Evolutionary conservation across 345 rosid species (phyloP), one percentile per base, ranked within the genome.

Genomic region (Ceriops zippeliana): DNA sequence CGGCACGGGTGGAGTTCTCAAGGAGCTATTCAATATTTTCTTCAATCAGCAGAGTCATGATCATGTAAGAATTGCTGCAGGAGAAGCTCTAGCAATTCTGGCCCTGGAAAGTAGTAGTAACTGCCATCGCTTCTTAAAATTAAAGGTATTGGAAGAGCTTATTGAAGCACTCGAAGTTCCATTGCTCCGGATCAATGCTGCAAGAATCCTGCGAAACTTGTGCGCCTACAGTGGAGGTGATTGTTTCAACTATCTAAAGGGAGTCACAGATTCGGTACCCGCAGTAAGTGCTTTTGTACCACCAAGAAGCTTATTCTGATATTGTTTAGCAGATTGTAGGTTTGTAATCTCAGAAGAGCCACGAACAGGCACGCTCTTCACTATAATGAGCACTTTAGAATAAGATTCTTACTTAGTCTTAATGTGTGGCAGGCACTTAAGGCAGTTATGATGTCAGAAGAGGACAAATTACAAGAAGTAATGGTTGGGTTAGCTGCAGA

Each of bases 51-150:
- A 74, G 49, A 58, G 31, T 65, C 87, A 71, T 58, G 79, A 76
- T 53, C 76, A 71, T 62, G 96, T 82, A 19, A 80, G 90, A 66
- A 78, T 75, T 31, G 97, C 91, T 2, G 91, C 97, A 31, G 98
- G 98, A 49, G 96, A 87, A 78, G 96, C 98, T 5, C 77, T 93
- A 63, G 92, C 96, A 5, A 88, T 93, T 97, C 73, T 93, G 71
- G 89, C 86, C 52, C 78, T 88, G 62, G 98, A 89, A 76, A 90
- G 97, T 81, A 83, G 63, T 73, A 69, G 68, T 9, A 93, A 93
- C 49, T 91, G 97, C 73, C 72, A 79, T 51, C 84, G 89, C 47
- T 85, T 89, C 61, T 78, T 90, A 80, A 93, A 82, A 73, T 62
- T 89, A 52, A 73, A 80, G 1, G 86, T 77, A 8, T 70, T 84